A percentile compares a stretch with the other conserved stretches of the same genome.
Evolutionary conservation across 768 basidiomycete genomes (phyloP).

Genomic region (Coprinellus micaceus): DNA sequence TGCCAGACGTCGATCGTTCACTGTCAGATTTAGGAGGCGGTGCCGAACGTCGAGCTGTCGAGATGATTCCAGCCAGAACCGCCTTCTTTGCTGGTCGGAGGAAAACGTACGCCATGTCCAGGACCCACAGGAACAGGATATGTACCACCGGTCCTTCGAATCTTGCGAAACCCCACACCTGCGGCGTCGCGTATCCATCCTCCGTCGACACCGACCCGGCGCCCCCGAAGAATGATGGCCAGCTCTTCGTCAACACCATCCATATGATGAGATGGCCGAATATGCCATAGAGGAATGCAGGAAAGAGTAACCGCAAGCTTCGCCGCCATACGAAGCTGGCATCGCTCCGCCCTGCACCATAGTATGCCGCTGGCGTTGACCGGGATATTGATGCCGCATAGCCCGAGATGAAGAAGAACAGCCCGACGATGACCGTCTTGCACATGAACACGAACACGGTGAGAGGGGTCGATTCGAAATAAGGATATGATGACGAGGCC

Average conservation of each 20-base stretch:
- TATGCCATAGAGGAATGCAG: not conserved
- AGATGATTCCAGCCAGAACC: not conserved
- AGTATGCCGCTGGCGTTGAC: not conserved
- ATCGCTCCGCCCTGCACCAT: not conserved
- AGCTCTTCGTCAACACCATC: constrained; percentile 4
- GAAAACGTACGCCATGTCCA: constrained; percentile 4
- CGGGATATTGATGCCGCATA: constrained; percentile 18
- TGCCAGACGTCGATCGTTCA: too few relatives aligned
- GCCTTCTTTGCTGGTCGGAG: not conserved
- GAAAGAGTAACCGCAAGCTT: not conserved
- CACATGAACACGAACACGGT: constrained; percentile 12
- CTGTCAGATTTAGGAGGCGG: too few relatives aligned
- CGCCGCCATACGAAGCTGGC: not conserved
- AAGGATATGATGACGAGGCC: not conserved
- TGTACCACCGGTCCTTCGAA: constrained; percentile 3
- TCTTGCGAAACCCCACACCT: constrained; percentile 1
- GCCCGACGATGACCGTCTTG: constrained; percentile 20
- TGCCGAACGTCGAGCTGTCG: not conserved
- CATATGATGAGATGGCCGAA: not conserved
- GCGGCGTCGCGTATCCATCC: not conserved
- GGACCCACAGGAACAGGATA: not conserved
- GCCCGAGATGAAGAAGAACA: constrained; percentile 26
- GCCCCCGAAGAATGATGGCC: constrained; percentile 1
- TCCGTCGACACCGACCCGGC: not conserved
- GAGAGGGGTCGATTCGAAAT: constrained; percentile 5